Base-by-base conservation (phyloP, 306 rosid genomes). In the Trifolium pratense region DNA sequence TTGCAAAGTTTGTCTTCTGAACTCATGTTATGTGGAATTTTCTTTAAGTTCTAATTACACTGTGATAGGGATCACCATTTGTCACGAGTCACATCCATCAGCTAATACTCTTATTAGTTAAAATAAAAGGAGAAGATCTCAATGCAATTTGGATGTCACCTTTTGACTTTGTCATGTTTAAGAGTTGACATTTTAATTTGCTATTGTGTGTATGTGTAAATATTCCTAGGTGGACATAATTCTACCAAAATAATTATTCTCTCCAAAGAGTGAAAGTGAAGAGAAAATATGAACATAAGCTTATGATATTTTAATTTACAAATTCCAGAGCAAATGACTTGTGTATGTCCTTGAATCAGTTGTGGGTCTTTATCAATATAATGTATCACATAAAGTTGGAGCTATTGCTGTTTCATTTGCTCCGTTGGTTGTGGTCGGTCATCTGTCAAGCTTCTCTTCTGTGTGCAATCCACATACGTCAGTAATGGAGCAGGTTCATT, bases 1-100 rank as follows among this genome's bases (percentile, higher is more conserved):
- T 55, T 80, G 78, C 66, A 65, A 59, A 65, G 67, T 49, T 36
- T 72, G 66, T 23, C 23, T 60, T 31, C 67, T 73, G 74, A 77
- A 64, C 71, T 80, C 74, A 66, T 66, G n/a, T 55, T 15, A 23
- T 64, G 17, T 57, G 16, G 6, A 36, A 45, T 13, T 58, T 57
- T 65, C 40, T 53, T 64, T 6, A 40, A 18, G 66, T 34, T 64
- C 52, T 32, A 29, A 52, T 46, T n/a, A 57, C 55, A 32, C 16
- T 16, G 60, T 64, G 51, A 59, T 70, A 31, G 23, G 39, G 40
- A 59, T 59, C 7, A 4, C 40, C 65, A 7, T 59, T 40, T 59
- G 6, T 59, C 20, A 29, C 6, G 21, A 40, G 46, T 59, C 20
- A 29, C 13, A 12, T 11, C 12, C 13, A 59, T 7, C 34, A 46